phyloP scores from a whole-genome alignment of 345 rosid genomes.

The Acer campestre region DNA sequence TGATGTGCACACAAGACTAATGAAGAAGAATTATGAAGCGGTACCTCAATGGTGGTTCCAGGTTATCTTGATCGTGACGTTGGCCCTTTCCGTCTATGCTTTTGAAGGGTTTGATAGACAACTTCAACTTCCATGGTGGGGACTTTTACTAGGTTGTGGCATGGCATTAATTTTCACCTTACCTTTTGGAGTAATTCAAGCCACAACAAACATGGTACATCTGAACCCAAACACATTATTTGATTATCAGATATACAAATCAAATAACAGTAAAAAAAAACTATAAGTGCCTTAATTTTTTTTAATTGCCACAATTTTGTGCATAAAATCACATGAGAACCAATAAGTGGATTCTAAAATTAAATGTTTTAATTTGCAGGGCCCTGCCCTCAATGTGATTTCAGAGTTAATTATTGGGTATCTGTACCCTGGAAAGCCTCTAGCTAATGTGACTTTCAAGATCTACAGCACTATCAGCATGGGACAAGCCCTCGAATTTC shows the following conservation, averaged over 20 bases:
- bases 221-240: neutral
- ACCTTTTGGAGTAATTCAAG: conserved; percentile 70
- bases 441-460: conserved; percentile 86
- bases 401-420: conserved; percentile 76
- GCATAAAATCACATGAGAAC: neutral
- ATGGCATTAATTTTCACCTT: conserved; percentile 69
- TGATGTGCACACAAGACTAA: conserved; percentile 75
- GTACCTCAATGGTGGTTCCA: conserved; percentile 89
- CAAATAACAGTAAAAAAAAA: too few species aligned
- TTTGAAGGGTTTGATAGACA: conserved; percentile 71
- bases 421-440: conserved; percentile 71
- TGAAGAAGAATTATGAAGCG: conserved; percentile 67
- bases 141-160: conserved; percentile 57
- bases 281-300: neutral
- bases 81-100: conserved; percentile 50
- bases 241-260: neutral
- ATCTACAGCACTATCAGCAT: conserved; percentile 77
- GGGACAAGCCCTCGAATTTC: conserved; percentile 69
- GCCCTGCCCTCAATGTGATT: conserved; percentile 69
- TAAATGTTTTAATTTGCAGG: conserved; percentile 32
- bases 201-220: conserved; percentile 69
- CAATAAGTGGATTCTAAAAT: neutral
- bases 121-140: conserved; percentile 94
- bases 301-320: neutral
- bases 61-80: conserved; percentile 31